Percentiles rank a stretch among this genome's conserved stretches.
Conservation (phyloP, 345 rosid species). For the Hibiscus trionum region DNA sequence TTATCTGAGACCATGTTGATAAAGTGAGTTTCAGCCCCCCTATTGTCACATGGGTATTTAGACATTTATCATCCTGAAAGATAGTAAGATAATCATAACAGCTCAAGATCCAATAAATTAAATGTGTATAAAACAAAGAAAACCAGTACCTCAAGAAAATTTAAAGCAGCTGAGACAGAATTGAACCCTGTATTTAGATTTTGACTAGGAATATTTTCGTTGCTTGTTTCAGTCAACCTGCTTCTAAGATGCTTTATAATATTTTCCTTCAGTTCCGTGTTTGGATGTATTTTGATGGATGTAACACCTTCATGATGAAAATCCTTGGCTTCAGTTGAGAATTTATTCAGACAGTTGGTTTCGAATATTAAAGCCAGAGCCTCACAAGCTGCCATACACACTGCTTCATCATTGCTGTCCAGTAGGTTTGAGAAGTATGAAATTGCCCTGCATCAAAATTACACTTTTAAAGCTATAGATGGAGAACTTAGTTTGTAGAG, state of each 20-base stretch:
- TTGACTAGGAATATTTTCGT: background rate
- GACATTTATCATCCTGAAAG: background rate
- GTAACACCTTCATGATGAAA: background rate
- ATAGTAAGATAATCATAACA: background rate
- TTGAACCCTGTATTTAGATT: background rate
- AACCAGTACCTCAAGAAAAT: background rate
- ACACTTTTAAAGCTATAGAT: background rate
- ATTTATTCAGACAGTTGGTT: constrained; percentile 1
- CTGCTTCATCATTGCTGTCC: background rate
- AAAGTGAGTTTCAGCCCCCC: background rate
- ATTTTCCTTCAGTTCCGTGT: background rate
- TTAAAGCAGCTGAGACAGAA: background rate
- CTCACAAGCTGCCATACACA: background rate
- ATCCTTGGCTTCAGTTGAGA: background rate
- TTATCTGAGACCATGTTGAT: constrained; percentile 9
- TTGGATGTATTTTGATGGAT: background rate
- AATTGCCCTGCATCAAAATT: background rate
- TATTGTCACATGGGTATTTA: background rate
- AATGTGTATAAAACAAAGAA: background rate
- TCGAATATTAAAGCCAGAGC: constrained; percentile 9
- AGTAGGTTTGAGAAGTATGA: background rate
- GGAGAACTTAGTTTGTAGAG: background rate
- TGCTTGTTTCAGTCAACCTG: background rate
- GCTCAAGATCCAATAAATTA: background rate
- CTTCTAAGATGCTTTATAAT: constrained; percentile 1